Conservation (phyloP, 768 basidiomycete species). For the Daedaleopsis nitida region DNA sequence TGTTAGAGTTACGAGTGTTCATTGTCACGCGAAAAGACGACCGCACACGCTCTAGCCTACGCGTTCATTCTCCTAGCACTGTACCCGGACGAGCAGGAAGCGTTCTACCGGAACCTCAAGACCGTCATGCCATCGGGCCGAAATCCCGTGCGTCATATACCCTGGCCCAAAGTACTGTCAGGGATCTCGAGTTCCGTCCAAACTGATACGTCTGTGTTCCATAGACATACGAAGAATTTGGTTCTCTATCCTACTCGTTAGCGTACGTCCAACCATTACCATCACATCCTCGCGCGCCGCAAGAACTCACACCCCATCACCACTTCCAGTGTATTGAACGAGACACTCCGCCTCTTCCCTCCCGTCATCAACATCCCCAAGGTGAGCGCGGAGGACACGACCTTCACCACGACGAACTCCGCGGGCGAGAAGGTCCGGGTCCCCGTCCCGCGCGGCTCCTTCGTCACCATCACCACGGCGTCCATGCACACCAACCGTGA, state of each 20-base stretch:
- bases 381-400: slow-evolving; percentile 29
- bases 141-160: slow-evolving; percentile 30
- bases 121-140: slow-evolving; percentile 27
- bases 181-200: no score
- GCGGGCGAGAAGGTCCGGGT: slow-evolving; percentile 28
- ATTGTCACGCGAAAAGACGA: slow-evolving; percentile 26
- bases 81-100: slow-evolving; percentile 43
- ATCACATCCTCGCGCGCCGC: not conserved
- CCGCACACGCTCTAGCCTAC: slow-evolving; percentile 38
- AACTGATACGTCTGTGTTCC: not conserved
- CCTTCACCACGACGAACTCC: slow-evolving; percentile 27
- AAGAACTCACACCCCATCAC: not conserved
- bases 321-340: slow-evolving; percentile 38
- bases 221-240: slow-evolving; percentile 35
- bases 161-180: no score
- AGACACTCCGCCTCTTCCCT: slow-evolving; percentile 38
- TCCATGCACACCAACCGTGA: slow-evolving; percentile 38
- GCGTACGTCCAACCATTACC: slow-evolving; percentile 24
- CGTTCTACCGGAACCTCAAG: slow-evolving; percentile 35
- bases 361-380: slow-evolving; percentile 31
- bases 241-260: slow-evolving; percentile 19
- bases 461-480: slow-evolving; percentile 27
- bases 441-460: slow-evolving; percentile 30
- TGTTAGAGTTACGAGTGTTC: not conserved
- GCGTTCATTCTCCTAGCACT: slow-evolving; percentile 40